Base-by-base conservation (phyloP, 306 rosid species). In the Medicago lupulina region DNA sequence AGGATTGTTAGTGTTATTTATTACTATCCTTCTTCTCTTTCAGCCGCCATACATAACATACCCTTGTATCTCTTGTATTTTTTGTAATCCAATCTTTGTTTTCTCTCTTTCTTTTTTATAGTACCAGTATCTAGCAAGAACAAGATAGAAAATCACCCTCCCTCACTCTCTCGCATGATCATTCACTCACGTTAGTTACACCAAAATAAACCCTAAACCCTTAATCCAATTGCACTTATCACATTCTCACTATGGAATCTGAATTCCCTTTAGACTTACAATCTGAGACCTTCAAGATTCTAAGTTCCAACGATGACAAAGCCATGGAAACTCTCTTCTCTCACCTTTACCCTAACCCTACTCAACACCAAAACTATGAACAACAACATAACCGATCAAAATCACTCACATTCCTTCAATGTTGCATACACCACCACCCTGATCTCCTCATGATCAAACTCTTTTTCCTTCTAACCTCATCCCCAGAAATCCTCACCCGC, bases 361-460 rank as follows among this genome's bases (percentile, higher is more conserved):
- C 50, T 2, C 12, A 46, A 9, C 44, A 63, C 4, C 39, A 40
- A 7, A 58, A 38, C 7, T 46, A n/a, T 6, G 14, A 67, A 4
- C 15, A 49, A 8, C 34, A 66, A 5, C 41, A 53, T 8, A 78
- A 36, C 6, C 49, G 15, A 10, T 71, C 88, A 4, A 62, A 73
- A 8, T 78, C 88, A 11, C 25, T 67, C 21, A 14, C 46, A 0
- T 82, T 85, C 68, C 44, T 85, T 21, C 72, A 79, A 66, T 85
- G 86, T 70, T 79, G 75, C 69, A 82, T 67, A 43, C 64, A 67
- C 10, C 80, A 71, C 68, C 75, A 75, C 76, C 86, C 88, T 0
- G 76, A 82, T 54, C 63, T 82, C 21, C 82, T 85, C 67, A 67
- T 85, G 73, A 72, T 82, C 72, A 85, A 82, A 21, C 86, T 85